Evolutionary conservation across 148 eudicot genomes (phyloP).

Genomic region (Fagopyrum homotropicum): DNA sequence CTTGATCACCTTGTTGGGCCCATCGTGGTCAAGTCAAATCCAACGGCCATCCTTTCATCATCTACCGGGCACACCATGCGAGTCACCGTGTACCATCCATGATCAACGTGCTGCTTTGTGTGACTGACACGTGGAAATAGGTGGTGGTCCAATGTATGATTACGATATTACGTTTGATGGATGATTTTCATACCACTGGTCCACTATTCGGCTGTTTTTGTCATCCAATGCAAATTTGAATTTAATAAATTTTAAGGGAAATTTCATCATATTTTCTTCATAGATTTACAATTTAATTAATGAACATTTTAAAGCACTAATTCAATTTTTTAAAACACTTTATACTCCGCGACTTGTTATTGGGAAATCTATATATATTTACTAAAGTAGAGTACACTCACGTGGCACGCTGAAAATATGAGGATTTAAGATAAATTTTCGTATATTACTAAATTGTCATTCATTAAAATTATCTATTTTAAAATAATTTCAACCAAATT

Average conservation of each 20-base stretch:
- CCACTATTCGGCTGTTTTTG: neutral
- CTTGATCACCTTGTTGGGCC: neutral
- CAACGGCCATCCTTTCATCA: neutral
- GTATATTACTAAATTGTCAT: too few species aligned
- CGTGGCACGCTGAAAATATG: too few species aligned
- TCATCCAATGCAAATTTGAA: too few species aligned
- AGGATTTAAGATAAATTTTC: too few species aligned
- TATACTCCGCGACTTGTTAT: too few species aligned
- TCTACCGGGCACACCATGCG: neutral
- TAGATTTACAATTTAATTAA: too few species aligned
- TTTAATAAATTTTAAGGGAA: neutral
- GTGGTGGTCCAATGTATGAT: neutral
- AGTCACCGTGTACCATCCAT: neutral
- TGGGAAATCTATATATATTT: too few species aligned
- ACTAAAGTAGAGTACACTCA: too few species aligned
- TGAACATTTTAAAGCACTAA: too few species aligned
- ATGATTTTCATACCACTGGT: neutral
- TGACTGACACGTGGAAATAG: neutral
- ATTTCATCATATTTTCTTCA: neutral
- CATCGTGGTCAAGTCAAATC: neutral
- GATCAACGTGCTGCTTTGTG: neutral
- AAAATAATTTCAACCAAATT: too few species aligned
- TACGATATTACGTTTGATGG: neutral
- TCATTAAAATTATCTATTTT: too few species aligned
- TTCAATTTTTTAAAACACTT: too few species aligned